Conservation (phyloP, 495 filamentous ascomycete genomes). For the Podospora appendiculata region DNA sequence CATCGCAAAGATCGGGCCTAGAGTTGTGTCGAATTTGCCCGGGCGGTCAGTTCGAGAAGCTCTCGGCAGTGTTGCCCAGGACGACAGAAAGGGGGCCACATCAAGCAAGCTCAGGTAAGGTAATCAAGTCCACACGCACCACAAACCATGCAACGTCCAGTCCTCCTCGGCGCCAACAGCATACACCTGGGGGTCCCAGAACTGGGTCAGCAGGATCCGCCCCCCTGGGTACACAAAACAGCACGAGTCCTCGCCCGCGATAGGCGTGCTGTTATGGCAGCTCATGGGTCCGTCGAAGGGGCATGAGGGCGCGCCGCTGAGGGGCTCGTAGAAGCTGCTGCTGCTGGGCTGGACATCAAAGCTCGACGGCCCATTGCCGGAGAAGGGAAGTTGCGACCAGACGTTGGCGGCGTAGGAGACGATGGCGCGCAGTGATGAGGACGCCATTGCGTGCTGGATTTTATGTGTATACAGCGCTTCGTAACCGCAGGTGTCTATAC, state of each 20-base stretch:
- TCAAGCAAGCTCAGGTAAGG: neutral
- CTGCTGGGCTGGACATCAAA: slow-evolving; percentile 5
- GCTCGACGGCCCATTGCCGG: neutral
- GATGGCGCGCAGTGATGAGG: slow-evolving; percentile 1
- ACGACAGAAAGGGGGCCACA: no score
- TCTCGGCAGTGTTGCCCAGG: no score
- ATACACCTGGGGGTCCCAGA: slow-evolving; percentile 74
- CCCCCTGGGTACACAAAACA: slow-evolving; percentile 82
- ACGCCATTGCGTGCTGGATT: neutral
- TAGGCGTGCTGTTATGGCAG: slow-evolving; percentile 35
- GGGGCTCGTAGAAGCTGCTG: slow-evolving; percentile 18
- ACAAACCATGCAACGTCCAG: slow-evolving; percentile 88
- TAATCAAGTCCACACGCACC: slow-evolving; percentile 30
- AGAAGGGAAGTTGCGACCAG: slow-evolving; percentile 6
- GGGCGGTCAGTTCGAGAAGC: neutral
- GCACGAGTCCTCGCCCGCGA: slow-evolving; percentile 56
- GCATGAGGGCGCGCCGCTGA: slow-evolving; percentile 30
- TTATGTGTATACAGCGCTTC: no score
- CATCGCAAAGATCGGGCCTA: slow-evolving; percentile 81
- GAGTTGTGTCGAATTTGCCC: neutral
- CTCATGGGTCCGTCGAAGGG: slow-evolving; percentile 40
- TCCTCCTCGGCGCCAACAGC: slow-evolving; percentile 60
- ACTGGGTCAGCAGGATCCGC: slow-evolving; percentile 72
- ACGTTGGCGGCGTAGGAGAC: slow-evolving; percentile 9
- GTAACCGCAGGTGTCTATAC: no score